phyloP scores from a whole-genome alignment of 2,329 filamentous ascomycete genomes.

The Alternaria tenuissima region DNA sequence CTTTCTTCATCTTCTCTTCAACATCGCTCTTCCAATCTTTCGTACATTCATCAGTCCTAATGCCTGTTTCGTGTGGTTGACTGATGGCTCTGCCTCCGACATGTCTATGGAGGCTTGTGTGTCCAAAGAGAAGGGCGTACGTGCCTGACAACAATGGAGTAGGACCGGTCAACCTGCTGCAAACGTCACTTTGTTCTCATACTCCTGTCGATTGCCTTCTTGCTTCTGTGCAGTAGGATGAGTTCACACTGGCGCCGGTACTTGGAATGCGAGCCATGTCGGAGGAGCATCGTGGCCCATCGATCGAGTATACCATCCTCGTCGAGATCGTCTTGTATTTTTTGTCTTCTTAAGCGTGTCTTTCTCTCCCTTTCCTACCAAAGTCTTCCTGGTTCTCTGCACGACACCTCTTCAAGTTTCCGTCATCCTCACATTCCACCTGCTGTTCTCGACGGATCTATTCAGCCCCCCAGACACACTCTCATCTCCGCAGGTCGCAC shows the following conservation, averaged over 20 bases:
- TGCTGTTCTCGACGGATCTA: not conserved
- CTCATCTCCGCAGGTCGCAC: not conserved
- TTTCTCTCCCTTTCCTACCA: not conserved
- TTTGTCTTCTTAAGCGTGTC: not conserved
- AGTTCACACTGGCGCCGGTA: not conserved
- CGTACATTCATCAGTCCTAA: not conserved
- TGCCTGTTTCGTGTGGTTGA: not conserved
- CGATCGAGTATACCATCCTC: not conserved
- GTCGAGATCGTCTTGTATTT: not conserved
- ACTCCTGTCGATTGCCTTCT: not conserved
- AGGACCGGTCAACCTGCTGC: not conserved
- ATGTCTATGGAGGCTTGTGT: not conserved
- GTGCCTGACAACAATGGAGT: not conserved
- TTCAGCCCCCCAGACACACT: not conserved
- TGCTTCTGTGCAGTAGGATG: not conserved
- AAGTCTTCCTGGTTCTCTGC: not conserved
- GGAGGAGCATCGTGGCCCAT: not conserved
- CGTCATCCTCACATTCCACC: not conserved
- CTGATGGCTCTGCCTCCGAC: not conserved
- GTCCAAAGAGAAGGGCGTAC: not conserved
- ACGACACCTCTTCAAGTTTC: not conserved
- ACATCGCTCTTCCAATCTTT: not conserved
- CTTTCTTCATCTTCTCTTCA: not conserved
- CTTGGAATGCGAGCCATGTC: not conserved
- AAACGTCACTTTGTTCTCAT: not conserved